Conservation (phyloP, 2,329 filamentous ascomycete genomes). For the Monilinia fructigena region DNA sequence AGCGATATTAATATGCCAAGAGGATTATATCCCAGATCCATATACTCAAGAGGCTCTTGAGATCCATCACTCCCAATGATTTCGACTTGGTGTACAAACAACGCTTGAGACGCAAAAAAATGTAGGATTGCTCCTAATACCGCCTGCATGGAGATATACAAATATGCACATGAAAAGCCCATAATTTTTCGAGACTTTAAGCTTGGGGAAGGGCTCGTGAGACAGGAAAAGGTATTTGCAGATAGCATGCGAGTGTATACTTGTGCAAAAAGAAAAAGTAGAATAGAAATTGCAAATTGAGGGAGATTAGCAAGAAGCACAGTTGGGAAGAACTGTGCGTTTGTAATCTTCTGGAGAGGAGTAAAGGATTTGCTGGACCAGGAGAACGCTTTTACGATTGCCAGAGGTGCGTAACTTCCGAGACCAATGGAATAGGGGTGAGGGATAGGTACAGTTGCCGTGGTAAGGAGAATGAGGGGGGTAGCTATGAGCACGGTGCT, state of each 20-base stretch:
- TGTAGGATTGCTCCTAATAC: slow-evolving; percentile 4
- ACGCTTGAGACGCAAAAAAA: slow-evolving; percentile 12
- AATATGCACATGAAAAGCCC: neutral
- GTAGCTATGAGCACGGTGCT: neutral
- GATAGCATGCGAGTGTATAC: slow-evolving; percentile 49
- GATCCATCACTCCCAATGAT: neutral
- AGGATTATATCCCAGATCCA: slow-evolving; percentile 18
- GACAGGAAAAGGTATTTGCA: slow-evolving; percentile 45
- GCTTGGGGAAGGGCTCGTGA: slow-evolving; percentile 1
- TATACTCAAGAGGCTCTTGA: neutral
- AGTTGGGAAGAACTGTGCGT: slow-evolving; percentile 23
- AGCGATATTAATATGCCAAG: slow-evolving; percentile 14
- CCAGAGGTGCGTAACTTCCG: slow-evolving; percentile 4
- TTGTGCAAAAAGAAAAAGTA: slow-evolving; percentile 48
- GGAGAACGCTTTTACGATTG: slow-evolving; percentile 2
- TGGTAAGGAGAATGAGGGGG: slow-evolving; percentile 16
- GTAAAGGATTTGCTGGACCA: slow-evolving; percentile 12
- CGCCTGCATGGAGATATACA: neutral
- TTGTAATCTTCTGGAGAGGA: slow-evolving; percentile 4
- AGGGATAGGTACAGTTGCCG: slow-evolving; percentile 14
- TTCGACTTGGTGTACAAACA: slow-evolving; percentile 16
- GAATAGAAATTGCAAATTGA: slow-evolving; percentile 48
- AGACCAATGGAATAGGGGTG: slow-evolving; percentile 1
- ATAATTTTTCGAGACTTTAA: slow-evolving; percentile 2
- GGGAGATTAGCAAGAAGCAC: slow-evolving; percentile 47